A percentile compares a stretch with the other conserved stretches of the same genome.
phyloP scores from a whole-genome alignment of 1,284 basidiomycete genomes.

The Apiotrichum siamense region DNA sequence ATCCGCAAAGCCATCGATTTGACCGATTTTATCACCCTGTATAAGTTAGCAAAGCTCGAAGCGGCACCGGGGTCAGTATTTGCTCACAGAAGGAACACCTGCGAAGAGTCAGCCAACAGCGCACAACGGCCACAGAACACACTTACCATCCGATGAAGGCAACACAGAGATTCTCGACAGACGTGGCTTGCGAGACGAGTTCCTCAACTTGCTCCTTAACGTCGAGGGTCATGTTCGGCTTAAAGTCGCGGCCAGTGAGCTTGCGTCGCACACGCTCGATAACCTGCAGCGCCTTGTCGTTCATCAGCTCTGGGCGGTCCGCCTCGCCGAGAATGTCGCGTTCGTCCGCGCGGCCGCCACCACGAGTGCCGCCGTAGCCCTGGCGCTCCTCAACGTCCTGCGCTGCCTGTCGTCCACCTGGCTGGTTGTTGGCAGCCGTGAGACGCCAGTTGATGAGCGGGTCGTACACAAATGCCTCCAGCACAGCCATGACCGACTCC shows the following conservation, averaged over 20 bases:
- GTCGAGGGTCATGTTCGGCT: conserved; percentile 65
- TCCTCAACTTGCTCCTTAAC: conserved; percentile 80
- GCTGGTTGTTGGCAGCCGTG: conserved; percentile 44
- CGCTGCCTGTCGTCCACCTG: conserved; percentile 32
- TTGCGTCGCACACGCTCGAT: conserved; percentile 91
- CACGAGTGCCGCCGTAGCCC: conserved; percentile 6
- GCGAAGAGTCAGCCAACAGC: not conserved
- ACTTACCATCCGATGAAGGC: conserved; percentile 93
- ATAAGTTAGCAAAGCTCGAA: too few relatives aligned
- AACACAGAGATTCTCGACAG: conserved; percentile 87
- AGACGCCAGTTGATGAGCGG: conserved; percentile 57
- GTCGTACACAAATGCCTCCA: conserved; percentile 72
- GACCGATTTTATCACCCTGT: too few relatives aligned
- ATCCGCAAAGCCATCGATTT: too few relatives aligned
- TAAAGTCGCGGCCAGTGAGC: conserved; percentile 89
- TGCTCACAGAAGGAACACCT: too few relatives aligned
- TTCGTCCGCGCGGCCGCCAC: conserved; percentile 40
- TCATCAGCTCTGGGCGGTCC: conserved; percentile 69
- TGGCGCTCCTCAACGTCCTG: conserved; percentile 21
- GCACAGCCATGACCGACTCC: conserved; percentile 93
- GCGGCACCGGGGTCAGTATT: too few relatives aligned
- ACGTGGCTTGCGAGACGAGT: conserved; percentile 83
- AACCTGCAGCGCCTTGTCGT: conserved; percentile 80
- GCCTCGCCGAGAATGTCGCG: conserved; percentile 46
- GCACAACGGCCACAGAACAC: not conserved